Evolutionary conservation across 2,329 filamentous ascomycete species (phyloP), one percentile per base, ranked within the genome.

Genomic region (Monosporascus ibericus): DNA sequence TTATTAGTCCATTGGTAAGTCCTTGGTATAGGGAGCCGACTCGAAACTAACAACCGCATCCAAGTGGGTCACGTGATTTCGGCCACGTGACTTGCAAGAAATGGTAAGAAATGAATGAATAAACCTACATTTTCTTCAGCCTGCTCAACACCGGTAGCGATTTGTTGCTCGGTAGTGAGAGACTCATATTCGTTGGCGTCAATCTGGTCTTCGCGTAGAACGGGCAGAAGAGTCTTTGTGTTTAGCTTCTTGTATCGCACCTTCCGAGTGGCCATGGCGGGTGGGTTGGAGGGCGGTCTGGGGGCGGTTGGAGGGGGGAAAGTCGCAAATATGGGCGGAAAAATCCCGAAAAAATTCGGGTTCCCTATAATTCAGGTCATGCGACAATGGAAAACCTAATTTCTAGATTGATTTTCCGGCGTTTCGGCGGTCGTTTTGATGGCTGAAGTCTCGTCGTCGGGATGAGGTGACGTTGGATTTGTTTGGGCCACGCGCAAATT

Each of bases 101-200:
- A 61, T 53, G 55, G 58, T 58, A 62, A 59, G 60, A 55, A 62
- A 64, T 60, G 58, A 60, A 59, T 44, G 63, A 61, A 67, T 63
- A 64, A 58, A 89, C 91, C 84, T 74, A 96, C 94, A 76, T 92
- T 92, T 83, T 97, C 92, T 75, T 99, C 94, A 60, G 86, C 89
- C 70, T 95, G 92, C 74, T 99, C 94, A 64, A 99, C 94, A 73
- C 94, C 94, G 61, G 92, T 96, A 69, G 94, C 91, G 69, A 96
- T 90, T 86, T 90, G 75, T 79, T 84, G 77, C 82, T 89, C 81
- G 69, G 87, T 87, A 63, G 87, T 88, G 69, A 92, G 85, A 65
- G 88, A 83, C 74, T 95, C 90, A 72, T 96, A 95, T 72, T 91
- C 84, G 66, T 79, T 82, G 67, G 87, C 80, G 68, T 96, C 91